A percentile compares a stretch with the other conserved stretches of the same genome.
phyloP scores from a whole-genome alignment of 2,329 filamentous ascomycete species.

The Diaporthe capsici region DNA sequence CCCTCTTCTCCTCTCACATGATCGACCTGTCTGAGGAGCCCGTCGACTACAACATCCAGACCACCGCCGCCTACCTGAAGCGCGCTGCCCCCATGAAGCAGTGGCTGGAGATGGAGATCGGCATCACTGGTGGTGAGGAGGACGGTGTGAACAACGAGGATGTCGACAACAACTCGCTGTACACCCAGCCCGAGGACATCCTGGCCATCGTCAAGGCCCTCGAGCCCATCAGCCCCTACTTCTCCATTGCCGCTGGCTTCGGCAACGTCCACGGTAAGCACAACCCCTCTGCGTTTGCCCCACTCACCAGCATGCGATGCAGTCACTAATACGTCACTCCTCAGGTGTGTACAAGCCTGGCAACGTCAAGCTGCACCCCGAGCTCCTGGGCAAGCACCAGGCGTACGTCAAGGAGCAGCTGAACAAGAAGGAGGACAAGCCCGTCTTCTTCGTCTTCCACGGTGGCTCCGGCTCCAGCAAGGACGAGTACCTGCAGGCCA shows the following conservation, averaged over 20 bases:
- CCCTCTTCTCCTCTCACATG: constrained; percentile 98
- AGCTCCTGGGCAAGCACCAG: constrained; percentile 98
- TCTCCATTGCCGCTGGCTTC: constrained; percentile 98
- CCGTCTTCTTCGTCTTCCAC: constrained; percentile 99
- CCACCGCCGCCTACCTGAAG: constrained; percentile 93
- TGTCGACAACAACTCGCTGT: constrained; percentile 96
- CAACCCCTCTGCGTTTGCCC: not conserved
- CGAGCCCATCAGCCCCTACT: constrained; percentile 90
- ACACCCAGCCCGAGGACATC: constrained; percentile 98
- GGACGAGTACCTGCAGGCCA: constrained; percentile 90
- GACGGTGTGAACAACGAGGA: constrained; percentile 99
- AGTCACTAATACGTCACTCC: not conserved
- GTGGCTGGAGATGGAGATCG: constrained; percentile 98
- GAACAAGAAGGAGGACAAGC: constrained; percentile 81
- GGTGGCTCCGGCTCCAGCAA: constrained; percentile 94
- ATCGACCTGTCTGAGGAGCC: constrained; percentile 96
- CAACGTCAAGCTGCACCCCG: constrained; percentile 96
- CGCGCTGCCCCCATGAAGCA: constrained; percentile 97
- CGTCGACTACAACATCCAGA: constrained; percentile 91
- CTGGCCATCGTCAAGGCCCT: constrained; percentile 91
- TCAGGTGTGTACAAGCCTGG: constrained; percentile 91
- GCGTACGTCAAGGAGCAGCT: constrained; percentile 88
- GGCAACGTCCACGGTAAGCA: constrained; percentile 85
- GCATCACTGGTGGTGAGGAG: constrained; percentile 97
- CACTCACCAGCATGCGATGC: not conserved